Conservation (phyloP, 2,329 filamentous ascomycete species). For the Dothiorella sarmentorum region DNA sequence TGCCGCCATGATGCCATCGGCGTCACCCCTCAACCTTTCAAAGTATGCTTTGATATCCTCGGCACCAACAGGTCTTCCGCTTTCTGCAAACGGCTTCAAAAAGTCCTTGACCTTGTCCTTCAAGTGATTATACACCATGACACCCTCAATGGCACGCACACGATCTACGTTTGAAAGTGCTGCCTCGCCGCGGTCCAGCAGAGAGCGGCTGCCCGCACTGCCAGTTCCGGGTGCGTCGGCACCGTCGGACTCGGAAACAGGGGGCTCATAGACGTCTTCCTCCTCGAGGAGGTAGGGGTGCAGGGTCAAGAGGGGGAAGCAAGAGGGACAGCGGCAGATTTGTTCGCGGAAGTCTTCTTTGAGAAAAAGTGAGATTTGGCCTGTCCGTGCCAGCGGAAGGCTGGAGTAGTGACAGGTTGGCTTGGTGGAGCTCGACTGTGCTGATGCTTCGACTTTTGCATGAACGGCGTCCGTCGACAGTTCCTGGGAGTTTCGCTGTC, state of each 20-base stretch:
- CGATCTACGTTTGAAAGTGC: slow-evolving; percentile 89
- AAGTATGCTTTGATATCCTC: slow-evolving; percentile 98
- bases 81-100: slow-evolving; percentile 89
- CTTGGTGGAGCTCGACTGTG: slow-evolving; percentile 25
- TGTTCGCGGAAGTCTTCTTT: slow-evolving; percentile 72
- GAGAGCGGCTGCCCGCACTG: slow-evolving; percentile 69
- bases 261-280: slow-evolving; percentile 91
- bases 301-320: slow-evolving; percentile 67
- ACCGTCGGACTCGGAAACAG: slow-evolving; percentile 62
- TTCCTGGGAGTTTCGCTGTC: slow-evolving; percentile 18
- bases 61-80: slow-evolving; percentile 79
- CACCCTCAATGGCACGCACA: slow-evolving; percentile 86
- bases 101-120: slow-evolving; percentile 96
- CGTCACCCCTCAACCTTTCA: slow-evolving; percentile 87
- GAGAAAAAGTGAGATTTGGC: slow-evolving; percentile 77
- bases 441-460: slow-evolving; percentile 32
- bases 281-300: slow-evolving; percentile 86
- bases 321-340: slow-evolving; percentile 78
- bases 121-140: slow-evolving; percentile 96
- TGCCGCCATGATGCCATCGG: slow-evolving; percentile 58
- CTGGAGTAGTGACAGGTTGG: slow-evolving; percentile 28
- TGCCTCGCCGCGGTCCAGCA: slow-evolving; percentile 89
- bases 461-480: slow-evolving; percentile 17
- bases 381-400: slow-evolving; percentile 44
- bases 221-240: slow-evolving; percentile 47